Evolutionary conservation across 2,329 filamentous ascomycete species (phyloP).

Genomic region (Microcyclosporella mali): DNA sequence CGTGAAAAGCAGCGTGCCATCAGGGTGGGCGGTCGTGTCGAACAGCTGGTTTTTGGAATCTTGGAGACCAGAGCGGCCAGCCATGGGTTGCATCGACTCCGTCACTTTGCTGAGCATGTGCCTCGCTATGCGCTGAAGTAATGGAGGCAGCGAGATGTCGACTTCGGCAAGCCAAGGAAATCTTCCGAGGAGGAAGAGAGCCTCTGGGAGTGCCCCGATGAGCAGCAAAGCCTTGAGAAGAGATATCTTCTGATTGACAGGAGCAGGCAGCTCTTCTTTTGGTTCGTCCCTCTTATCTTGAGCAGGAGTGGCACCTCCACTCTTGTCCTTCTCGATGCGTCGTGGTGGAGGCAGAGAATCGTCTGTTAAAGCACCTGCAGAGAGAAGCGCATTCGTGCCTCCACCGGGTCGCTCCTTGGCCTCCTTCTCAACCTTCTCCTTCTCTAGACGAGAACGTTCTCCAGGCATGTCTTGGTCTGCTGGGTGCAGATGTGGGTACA

Average conservation of each 20-base stretch:
- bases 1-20: conserved; percentile 52
- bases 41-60: conserved; percentile 46
- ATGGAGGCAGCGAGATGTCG: conserved; percentile 72
- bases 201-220: conserved; percentile 87
- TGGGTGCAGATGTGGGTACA: conserved; percentile 89
- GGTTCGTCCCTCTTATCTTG: conserved; percentile 40
- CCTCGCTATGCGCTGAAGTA: conserved; percentile 77
- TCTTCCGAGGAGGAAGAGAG: conserved; percentile 82
- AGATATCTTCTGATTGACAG: conserved; percentile 79
- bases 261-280: conserved; percentile 58
- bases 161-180: conserved; percentile 89
- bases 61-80: conserved; percentile 36
- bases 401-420: conserved; percentile 61
- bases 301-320: conserved; percentile 36
- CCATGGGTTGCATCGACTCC: conserved; percentile 44
- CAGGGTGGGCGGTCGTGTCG: conserved; percentile 63
- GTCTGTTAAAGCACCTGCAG: conserved; percentile 79
- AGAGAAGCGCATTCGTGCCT: conserved; percentile 73
- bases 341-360: conserved; percentile 55
- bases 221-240: conserved; percentile 79
- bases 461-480: conserved; percentile 74
- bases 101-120: conserved; percentile 76
- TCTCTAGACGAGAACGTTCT: conserved; percentile 62
- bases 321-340: conserved; percentile 43
- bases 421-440: conserved; percentile 74